Evolutionary conservation across 305 asterid species (phyloP), one percentile per base, ranked within the genome.

Genomic region (Coffea humblotiana): DNA sequence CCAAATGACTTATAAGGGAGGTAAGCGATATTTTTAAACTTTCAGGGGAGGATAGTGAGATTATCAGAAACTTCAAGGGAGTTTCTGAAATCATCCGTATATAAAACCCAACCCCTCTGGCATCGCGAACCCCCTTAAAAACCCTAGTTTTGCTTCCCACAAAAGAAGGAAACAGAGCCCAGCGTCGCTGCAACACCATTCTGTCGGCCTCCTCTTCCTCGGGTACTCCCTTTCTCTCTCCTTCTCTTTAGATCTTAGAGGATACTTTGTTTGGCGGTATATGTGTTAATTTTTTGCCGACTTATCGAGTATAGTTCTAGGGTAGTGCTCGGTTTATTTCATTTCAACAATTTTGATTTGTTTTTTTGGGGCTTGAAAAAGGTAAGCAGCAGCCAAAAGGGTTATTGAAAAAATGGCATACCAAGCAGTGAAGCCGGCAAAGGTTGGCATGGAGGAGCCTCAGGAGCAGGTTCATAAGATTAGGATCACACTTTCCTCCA

Each of bases 401-500:
- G 29, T n/a, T 15, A 25, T 40, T 10, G 35, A 63, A 45, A 80
- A 66, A 75, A 64, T 88, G 91, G 91, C 95, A 72, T 91, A 89
- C 80, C 88, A 89, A 83, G 90, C 95, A 2, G 75, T 89, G 91
- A 92, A 92, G 88, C 86, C 92, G 60, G 82, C 92, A 19, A 93
- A 91, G 84, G 81, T 88, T 3, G 97, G 97, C 3, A 74, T 91
- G 82, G 97, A 93, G 88, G 94, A 93, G 80, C 58, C 91, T 3
- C 88, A 80, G 72, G 96, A 90, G 79, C 81, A 56, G 82, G 80
- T 87, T 78, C 94, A 91, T 75, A 91, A 89, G 88, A 92, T 92
- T 79, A 90, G 96, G 23, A 93, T 90, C 89, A 93, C 97, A 18
- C 88, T 93, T 8, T 91, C 97, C 71, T 91, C 97, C 56, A 93